A percentile compares a stretch with the other conserved stretches of the same genome.
These are phyloP conservation scores for Ophiostoma sp. DNA, from an alignment of 2,329 filamentous ascomycete species.

Conservation along the genomic window DNA sequence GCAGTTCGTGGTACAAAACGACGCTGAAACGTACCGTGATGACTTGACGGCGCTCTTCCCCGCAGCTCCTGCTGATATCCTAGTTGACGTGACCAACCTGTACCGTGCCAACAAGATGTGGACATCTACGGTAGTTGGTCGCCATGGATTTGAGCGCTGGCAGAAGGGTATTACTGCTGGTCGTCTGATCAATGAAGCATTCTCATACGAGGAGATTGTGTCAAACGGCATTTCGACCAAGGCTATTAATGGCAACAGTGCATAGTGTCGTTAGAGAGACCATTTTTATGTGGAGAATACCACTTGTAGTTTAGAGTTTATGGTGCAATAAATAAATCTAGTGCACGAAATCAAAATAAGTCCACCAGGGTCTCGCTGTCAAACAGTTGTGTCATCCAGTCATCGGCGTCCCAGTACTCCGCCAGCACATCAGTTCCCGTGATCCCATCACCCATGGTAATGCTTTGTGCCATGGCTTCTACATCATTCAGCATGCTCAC, in stretches of 20 bases:
- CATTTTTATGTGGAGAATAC: too few species aligned
- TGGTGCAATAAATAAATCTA: background rate
- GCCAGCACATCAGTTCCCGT: background rate
- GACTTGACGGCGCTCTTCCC: slow-evolving; percentile 28
- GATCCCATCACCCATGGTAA: background rate
- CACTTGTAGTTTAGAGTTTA: too few species aligned
- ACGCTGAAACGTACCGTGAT: slow-evolving; percentile 23
- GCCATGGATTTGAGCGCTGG: slow-evolving; percentile 26
- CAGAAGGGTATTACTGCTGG: slow-evolving; percentile 25
- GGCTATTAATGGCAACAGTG: background rate
- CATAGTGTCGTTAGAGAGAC: too few species aligned
- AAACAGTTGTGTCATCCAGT: slow-evolving; percentile 18
- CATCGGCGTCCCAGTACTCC: slow-evolving; percentile 16
- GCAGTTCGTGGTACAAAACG: slow-evolving; percentile 20
- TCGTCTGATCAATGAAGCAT: slow-evolving; percentile 18
- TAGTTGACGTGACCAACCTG: slow-evolving; percentile 25
- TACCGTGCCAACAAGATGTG: slow-evolving; percentile 28
- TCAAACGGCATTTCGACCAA: background rate
- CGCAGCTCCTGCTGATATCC: slow-evolving; percentile 13
- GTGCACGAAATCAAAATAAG: slow-evolving; percentile 40
- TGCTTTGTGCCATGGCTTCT: slow-evolving; percentile 10
- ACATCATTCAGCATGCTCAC: slow-evolving; percentile 18
- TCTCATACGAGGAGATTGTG: slow-evolving; percentile 9
- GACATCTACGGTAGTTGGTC: slow-evolving; percentile 22
- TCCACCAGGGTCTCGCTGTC: slow-evolving; percentile 15